Evolutionary conservation across 768 basidiomycete genomes (phyloP).

Genomic region (Candolleomyces eurysporus): DNA sequence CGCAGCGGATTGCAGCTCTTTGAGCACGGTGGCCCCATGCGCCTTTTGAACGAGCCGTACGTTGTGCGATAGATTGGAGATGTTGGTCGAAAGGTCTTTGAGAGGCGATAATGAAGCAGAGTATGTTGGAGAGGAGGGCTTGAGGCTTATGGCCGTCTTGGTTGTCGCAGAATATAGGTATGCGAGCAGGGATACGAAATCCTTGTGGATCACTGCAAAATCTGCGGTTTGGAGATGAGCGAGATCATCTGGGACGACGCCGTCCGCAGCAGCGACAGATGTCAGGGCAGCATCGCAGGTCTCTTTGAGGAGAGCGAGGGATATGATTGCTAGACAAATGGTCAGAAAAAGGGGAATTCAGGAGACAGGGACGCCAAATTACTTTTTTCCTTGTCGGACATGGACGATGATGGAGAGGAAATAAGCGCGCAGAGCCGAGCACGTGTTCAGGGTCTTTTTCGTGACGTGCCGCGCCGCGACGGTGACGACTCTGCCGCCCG

Average conservation of each 20-base stretch:
- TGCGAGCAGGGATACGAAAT: constrained; percentile 55
- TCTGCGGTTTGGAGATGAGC: constrained; percentile 20
- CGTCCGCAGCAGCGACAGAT: constrained; percentile 20
- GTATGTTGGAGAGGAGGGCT: constrained; percentile 54
- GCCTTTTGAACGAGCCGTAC: constrained; percentile 38
- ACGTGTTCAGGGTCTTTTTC: constrained; percentile 13
- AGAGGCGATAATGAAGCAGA: constrained; percentile 49
- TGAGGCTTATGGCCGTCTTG: constrained; percentile 62
- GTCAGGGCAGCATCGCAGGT: constrained; percentile 38
- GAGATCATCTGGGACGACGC: constrained; percentile 12
- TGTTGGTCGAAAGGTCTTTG: constrained; percentile 49
- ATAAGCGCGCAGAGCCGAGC: not conserved
- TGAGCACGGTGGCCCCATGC: constrained; percentile 47
- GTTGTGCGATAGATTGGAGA: constrained; percentile 52
- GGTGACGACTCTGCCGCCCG: constrained; percentile 8
- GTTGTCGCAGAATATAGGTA: constrained; percentile 57
- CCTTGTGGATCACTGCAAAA: constrained; percentile 45
- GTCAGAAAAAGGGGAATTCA: constrained; percentile 1
- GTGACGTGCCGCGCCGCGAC: constrained; percentile 6
- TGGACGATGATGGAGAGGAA: constrained; percentile 10
- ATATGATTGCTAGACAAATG: constrained; percentile 22
- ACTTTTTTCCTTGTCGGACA: constrained; percentile 44
- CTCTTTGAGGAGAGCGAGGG: constrained; percentile 32
- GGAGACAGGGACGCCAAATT: not conserved
- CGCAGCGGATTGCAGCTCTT: constrained; percentile 40